Evolutionary conservation across 176 grass and related monocot species (phyloP).

Genomic region (Juncus inflexus): DNA sequence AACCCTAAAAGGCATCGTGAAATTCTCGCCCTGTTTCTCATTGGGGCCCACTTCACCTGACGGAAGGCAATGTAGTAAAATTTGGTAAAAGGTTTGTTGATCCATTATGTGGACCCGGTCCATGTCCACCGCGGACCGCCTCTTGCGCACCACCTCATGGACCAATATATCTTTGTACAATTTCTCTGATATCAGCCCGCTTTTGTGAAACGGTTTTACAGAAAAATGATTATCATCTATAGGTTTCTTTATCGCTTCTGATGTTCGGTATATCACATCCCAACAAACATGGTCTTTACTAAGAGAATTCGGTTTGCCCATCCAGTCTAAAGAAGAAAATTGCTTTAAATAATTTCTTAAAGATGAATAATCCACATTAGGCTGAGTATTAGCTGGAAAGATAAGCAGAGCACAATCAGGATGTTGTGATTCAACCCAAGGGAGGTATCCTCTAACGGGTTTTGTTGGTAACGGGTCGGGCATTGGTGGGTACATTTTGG

Average conservation of each 20-base stretch:
- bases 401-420: constrained; percentile 65
- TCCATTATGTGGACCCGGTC: constrained; percentile 58
- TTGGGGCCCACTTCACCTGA: constrained; percentile 47
- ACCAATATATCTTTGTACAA: constrained; percentile 55
- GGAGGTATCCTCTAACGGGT: constrained; percentile 32
- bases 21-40: constrained; percentile 54
- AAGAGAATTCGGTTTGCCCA: constrained; percentile 55
- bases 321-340: constrained; percentile 46
- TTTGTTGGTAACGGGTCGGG: constrained; percentile 23
- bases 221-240: constrained; percentile 32
- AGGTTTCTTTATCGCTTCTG: constrained; percentile 70
- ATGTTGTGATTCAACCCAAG: constrained; percentile 70
- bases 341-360: constrained; percentile 31
- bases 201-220: constrained; percentile 42
- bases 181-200: constrained; percentile 30
- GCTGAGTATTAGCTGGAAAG: constrained; percentile 46
- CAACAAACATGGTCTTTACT: constrained; percentile 89
- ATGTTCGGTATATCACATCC: constrained; percentile 75
- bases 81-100: constrained; percentile 71
- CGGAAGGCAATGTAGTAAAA: constrained; percentile 72
- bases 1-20: constrained; percentile 57
- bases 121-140: constrained; percentile 82
- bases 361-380: constrained; percentile 44
- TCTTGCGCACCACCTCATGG: constrained; percentile 49
- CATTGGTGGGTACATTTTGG: constrained; percentile 29